Percentiles rank a stretch among this genome's conserved stretches.
Conservation (phyloP, 1,284 basidiomycete genomes). For the Chondrostereum purpureum region DNA sequence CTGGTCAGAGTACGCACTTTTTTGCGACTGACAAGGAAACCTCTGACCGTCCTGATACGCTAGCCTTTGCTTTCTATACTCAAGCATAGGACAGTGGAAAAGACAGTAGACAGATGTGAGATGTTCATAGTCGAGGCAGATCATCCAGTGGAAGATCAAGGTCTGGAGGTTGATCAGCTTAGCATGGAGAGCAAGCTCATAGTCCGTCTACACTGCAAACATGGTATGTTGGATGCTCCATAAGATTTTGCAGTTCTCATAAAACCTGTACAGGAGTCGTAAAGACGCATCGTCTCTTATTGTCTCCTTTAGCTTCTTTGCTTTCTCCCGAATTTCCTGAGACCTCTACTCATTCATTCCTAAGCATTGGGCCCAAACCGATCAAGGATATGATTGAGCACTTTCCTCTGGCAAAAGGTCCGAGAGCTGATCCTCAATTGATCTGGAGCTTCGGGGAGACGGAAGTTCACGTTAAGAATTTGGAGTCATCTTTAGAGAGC, state of each 20-base stretch:
- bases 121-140: conserved; percentile 57
- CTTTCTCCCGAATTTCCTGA: conserved; percentile 57
- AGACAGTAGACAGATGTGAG: conserved; percentile 69
- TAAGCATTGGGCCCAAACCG: conserved; percentile 63
- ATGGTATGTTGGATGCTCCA: conserved; percentile 40
- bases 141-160: conserved; percentile 22
- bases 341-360: conserved; percentile 46
- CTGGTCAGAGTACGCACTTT: conserved; percentile 48
- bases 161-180: conserved; percentile 47
- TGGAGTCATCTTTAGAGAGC: conserved; percentile 57
- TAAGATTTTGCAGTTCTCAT: conserved; percentile 1
- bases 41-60: conserved; percentile 2
- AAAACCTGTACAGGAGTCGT: conserved; percentile 48
- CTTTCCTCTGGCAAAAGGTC: conserved; percentile 55
- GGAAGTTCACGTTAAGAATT: conserved; percentile 62
- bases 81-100: conserved; percentile 67
- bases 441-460: conserved; percentile 66
- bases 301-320: conserved; percentile 50
- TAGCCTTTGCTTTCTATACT: conserved; percentile 63
- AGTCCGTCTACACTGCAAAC: conserved; percentile 71
- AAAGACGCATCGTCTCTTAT: conserved; percentile 68
- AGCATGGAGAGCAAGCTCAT: conserved; percentile 64
- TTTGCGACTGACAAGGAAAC: not conserved
- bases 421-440: conserved; percentile 66
- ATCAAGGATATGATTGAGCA: conserved; percentile 76